A percentile compares a stretch with the other conserved stretches of the same genome.
phyloP scores from a whole-genome alignment of 2,329 filamentous ascomycete genomes.

The Pestalotiopsis sp. region DNA sequence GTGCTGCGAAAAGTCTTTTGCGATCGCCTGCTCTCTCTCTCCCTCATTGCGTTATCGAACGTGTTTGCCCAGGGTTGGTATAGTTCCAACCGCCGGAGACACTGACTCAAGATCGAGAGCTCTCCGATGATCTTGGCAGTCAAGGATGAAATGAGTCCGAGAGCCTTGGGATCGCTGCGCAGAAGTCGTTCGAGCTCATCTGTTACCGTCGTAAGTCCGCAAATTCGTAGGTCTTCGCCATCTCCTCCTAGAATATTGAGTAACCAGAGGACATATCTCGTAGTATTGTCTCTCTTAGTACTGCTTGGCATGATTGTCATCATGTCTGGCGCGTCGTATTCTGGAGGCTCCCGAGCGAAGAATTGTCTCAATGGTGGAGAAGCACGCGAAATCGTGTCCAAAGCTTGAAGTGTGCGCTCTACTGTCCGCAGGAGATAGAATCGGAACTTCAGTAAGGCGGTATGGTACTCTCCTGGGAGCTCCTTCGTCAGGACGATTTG shows the following conservation, averaged over 20 bases:
- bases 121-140: constrained; percentile 43
- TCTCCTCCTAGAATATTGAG: constrained; percentile 42
- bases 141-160: constrained; percentile 39
- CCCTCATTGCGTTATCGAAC: constrained; percentile 35
- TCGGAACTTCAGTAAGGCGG: constrained; percentile 42
- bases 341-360: constrained; percentile 24
- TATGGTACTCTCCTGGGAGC: constrained; percentile 36
- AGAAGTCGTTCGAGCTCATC: constrained; percentile 53
- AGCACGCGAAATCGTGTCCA: constrained; percentile 29
- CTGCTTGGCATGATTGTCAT: constrained; percentile 15
- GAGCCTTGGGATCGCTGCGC: constrained; percentile 36
- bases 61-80: constrained; percentile 51
- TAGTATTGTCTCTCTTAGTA: constrained; percentile 22
- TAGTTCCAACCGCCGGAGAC: constrained; percentile 44
- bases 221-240: constrained; percentile 31
- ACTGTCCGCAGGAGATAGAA: constrained; percentile 35
- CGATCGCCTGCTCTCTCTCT: constrained; percentile 27
- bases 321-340: constrained; percentile 27
- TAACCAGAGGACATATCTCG: constrained; percentile 37
- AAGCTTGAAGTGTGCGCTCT: constrained; percentile 32
- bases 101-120: constrained; percentile 48
- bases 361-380: constrained; percentile 44
- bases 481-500: constrained; percentile 33
- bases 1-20: constrained; percentile 26
- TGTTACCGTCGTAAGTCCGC: constrained; percentile 37